Evolutionary conservation across 2,329 filamentous ascomycete genomes (phyloP).

Genomic region (Colletotrichum sp.): DNA sequence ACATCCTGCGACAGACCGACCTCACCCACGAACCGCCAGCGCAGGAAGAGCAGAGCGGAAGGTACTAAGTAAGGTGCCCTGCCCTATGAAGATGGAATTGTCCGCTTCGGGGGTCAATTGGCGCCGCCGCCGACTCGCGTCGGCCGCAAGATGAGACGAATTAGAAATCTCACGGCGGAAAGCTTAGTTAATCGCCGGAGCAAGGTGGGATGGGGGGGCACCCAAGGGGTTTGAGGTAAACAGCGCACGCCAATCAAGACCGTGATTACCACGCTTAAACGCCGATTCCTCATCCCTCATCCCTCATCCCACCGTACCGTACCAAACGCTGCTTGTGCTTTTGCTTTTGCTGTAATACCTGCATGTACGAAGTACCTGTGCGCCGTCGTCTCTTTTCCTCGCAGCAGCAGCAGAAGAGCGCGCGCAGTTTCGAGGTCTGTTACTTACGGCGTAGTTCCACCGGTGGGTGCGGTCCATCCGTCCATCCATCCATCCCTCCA

Average conservation of each 20-base stretch:
- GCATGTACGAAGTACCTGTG: neutral
- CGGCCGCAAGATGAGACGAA: constrained; percentile 5
- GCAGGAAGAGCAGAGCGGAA: neutral
- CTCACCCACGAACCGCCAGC: neutral
- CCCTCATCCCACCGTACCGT: neutral
- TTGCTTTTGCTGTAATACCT: neutral
- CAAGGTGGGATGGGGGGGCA: neutral
- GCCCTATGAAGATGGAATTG: neutral
- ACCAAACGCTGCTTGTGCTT: neutral
- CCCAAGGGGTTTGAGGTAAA: neutral
- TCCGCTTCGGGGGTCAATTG: neutral
- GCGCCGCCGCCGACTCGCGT: neutral
- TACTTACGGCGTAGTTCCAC: neutral
- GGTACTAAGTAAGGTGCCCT: neutral
- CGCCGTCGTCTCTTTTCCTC: neutral
- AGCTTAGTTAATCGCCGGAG: constrained; percentile 13
- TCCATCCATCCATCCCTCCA: neutral
- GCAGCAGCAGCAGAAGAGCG: neutral
- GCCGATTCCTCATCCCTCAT: neutral
- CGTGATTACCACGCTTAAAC: neutral
- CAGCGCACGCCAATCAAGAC: neutral
- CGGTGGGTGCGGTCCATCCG: neutral
- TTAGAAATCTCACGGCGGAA: constrained; percentile 16
- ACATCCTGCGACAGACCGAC: neutral
- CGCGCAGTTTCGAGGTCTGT: neutral